phyloP scores from a whole-genome alignment of 2,329 filamentous ascomycete genomes.

The Fusarium coffeatum region DNA sequence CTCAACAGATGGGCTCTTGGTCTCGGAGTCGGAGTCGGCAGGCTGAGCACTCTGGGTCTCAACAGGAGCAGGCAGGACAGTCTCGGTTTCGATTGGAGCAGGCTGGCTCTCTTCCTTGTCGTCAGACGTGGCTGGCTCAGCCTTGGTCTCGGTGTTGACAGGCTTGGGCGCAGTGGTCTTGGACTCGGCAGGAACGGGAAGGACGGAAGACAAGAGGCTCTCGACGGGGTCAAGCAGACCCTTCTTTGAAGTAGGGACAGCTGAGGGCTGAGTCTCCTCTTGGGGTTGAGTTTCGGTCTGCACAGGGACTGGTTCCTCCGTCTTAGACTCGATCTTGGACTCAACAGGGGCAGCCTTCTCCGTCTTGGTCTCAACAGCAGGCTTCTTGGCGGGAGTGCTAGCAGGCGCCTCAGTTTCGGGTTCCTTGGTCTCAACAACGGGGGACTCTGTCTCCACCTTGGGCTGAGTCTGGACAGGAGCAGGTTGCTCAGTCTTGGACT shows the following conservation, averaged over 20 bases:
- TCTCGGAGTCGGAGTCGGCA: constrained; percentile 16
- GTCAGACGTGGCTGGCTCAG: constrained; percentile 2
- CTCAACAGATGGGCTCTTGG: constrained; percentile 7
- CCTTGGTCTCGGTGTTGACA: constrained; percentile 13
- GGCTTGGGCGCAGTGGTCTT: constrained; percentile 25
- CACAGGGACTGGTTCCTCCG: constrained; percentile 4
- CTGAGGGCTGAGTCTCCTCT: constrained; percentile 7
- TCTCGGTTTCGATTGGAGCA: constrained; percentile 11
- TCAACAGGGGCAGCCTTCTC: neutral
- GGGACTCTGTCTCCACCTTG: neutral
- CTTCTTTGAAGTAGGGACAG: constrained; percentile 18
- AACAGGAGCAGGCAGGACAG: neutral
- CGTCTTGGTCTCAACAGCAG: constrained; percentile 17
- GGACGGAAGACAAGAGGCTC: constrained; percentile 29
- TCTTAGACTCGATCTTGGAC: neutral
- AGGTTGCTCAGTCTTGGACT: constrained; percentile 24
- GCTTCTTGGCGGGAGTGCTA: neutral
- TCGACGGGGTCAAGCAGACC: constrained; percentile 39
- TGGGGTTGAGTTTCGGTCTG: constrained; percentile 15
- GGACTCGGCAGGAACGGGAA: constrained; percentile 20
- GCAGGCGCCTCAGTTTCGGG: constrained; percentile 10
- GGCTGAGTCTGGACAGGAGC: constrained; percentile 10
- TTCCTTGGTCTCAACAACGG: constrained; percentile 1
- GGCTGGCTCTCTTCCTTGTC: constrained; percentile 9
- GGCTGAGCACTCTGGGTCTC: constrained; percentile 19